phyloP scores from a whole-genome alignment of 805 yeast genomes.

The Ascoidea asiatica region DNA sequence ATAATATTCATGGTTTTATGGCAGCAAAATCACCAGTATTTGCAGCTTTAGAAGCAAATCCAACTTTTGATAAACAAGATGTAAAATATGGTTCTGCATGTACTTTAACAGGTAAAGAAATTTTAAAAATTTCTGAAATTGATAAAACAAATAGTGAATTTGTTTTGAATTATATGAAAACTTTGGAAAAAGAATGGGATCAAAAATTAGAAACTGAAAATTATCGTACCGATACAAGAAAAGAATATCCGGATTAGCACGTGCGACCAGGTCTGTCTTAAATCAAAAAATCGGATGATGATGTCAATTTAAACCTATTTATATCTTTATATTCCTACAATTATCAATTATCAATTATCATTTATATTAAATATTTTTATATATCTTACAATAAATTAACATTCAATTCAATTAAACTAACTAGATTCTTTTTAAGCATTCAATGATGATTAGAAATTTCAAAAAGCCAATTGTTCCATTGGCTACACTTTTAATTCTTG shows the following conservation, averaged over 20 bases:
- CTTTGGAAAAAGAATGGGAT: slow-evolving; percentile 57
- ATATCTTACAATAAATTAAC: no score
- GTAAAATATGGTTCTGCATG: slow-evolving; percentile 67
- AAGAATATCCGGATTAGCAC: neutral
- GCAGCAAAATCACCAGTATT: slow-evolving; percentile 83
- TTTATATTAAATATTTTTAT: no score
- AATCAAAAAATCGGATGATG: no score
- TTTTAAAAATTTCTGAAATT: slow-evolving; percentile 38
- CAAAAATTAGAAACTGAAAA: slow-evolving; percentile 63
- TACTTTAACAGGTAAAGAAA: slow-evolving; percentile 49
- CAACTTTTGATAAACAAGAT: slow-evolving; percentile 30
- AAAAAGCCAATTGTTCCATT: neutral
- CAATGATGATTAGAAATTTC: neutral
- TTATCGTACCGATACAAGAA: slow-evolving; percentile 32
- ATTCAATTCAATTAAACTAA: no score
- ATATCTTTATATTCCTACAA: no score
- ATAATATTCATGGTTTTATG: slow-evolving; percentile 73
- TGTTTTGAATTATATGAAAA: slow-evolving; percentile 50
- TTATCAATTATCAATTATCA: no score
- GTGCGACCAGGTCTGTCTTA: no score
- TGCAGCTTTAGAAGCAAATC: slow-evolving; percentile 42
- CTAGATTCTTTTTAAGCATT: no score
- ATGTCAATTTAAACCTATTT: no score
- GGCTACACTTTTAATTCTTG: neutral
- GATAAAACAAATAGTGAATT: slow-evolving; percentile 50